Base-by-base conservation (phyloP, 768 basidiomycete genomes). In the Daedaleopsis sinensis region DNA sequence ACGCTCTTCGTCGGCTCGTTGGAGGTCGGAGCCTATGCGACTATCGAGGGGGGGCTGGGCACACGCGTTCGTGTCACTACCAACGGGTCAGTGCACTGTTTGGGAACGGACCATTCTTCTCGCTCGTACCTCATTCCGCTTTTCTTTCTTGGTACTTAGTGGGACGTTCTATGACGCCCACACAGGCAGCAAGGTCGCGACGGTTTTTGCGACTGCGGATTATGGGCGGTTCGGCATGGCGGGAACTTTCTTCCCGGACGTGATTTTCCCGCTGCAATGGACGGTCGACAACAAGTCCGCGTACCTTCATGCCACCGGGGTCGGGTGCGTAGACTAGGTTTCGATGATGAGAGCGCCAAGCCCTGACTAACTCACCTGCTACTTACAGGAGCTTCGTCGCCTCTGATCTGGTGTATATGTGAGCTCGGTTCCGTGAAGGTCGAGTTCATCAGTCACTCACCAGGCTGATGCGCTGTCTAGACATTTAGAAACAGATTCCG, bases 401-500 rank as follows among this genome's bases (percentile, higher is more conserved):
- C 13, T 49, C 21, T 21, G 47, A 49, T 49, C 13, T 49, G 19
- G 23, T 13, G 3, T 49, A 49, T 12, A 15, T 49, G 47, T 49
- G 47, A 49, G 47, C 15, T 23, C 19, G 39, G 39, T 24, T 49
- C 13, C 23, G 21, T 13, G 12, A 24, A 49, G 18, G 12, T 47
- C 10, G 46, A 47, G 46, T 47, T 24, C 3, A 21, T 9, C 4
- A 24, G 1, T 9, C 16, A 24, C 19, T 49, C 18, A 24, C 47
- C 23, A 9, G 23, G 6, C 3, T 15, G 23, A 2, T 21, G 16
- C 4, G 9, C 12, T 46, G 15, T n/a, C 38, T 23, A 54, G 52
- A 21, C 52, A 54, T 23, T n/a, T 43, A 10, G 52, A 54, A 36
- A 54, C 52, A 9, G 52, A 54, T 19, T 54, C 52, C 16, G 52